A percentile compares a stretch with the other conserved stretches of the same genome.
Evolutionary conservation across 352 stramenopile species (phyloP).

Genomic region (Phytophthora brassicae): DNA sequence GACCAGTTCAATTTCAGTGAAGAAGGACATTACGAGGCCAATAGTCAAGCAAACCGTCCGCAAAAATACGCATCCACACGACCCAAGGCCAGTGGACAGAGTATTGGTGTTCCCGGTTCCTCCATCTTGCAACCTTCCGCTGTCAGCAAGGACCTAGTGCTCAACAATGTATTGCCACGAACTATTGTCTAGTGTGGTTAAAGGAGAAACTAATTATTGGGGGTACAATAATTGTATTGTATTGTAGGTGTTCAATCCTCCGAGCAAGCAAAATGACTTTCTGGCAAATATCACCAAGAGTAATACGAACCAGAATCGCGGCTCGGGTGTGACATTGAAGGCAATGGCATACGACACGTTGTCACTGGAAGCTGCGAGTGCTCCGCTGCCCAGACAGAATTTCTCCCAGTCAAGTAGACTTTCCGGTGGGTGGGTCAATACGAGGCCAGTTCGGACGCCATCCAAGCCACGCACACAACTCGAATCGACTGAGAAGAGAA

Average conservation of each 20-base stretch:
- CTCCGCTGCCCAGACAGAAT: conserved; percentile 9
- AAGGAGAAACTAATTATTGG: no score
- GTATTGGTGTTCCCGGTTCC: conserved; percentile 26
- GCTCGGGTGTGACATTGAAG: background rate
- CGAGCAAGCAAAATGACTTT: conserved; percentile 29
- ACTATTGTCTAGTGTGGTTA: no score
- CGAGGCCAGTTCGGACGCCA: background rate
- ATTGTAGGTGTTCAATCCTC: conserved; percentile 27
- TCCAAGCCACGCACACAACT: conserved; percentile 5
- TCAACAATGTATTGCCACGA: conserved; percentile 17
- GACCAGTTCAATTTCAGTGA: conserved; percentile 17
- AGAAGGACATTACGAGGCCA: background rate
- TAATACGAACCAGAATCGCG: conserved; percentile 29
- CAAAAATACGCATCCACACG: conserved; percentile 20
- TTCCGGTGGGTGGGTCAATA: conserved; percentile 25
- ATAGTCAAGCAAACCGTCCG: background rate
- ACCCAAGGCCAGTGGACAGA: conserved; percentile 28
- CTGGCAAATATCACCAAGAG: conserved; percentile 13
- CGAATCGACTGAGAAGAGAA: conserved; percentile 5
- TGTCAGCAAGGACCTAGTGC: conserved; percentile 14
- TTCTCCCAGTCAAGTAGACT: conserved; percentile 4
- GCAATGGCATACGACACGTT: conserved; percentile 12
- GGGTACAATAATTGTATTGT: no score
- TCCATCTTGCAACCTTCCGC: conserved; percentile 19
- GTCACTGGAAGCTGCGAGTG: conserved; percentile 33